Percentiles rank a stretch among this genome's conserved stretches.
phyloP scores from a whole-genome alignment of 208 protist species.

The Crithidia acanthocephali region DNA sequence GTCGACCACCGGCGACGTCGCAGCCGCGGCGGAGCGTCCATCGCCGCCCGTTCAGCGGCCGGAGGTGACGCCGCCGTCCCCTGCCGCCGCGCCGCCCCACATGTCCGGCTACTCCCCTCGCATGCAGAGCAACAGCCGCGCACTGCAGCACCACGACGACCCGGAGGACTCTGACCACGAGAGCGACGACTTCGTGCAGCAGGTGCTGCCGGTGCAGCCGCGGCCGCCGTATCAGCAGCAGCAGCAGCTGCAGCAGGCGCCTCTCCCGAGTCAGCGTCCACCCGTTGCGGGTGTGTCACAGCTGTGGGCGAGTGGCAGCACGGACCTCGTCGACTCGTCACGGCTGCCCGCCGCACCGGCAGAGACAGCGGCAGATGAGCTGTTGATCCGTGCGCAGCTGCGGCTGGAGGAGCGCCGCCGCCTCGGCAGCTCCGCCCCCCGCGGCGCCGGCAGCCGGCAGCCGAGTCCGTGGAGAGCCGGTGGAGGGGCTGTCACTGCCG shows the following conservation, averaged over 20 bases:
- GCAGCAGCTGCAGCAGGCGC: neutral
- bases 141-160: slow-evolving; percentile 2
- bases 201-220: slow-evolving; percentile 25
- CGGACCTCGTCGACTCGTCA: neutral
- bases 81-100: neutral
- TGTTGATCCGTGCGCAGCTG: slow-evolving; percentile 54
- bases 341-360: neutral
- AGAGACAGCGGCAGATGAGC: slow-evolving; percentile 29
- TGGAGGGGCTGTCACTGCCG: neutral
- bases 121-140: too few relatives aligned
- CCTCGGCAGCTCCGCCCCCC: slow-evolving; percentile 1
- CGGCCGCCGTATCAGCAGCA: neutral
- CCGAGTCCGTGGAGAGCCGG: slow-evolving; percentile 15
- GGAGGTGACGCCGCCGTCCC: too few relatives aligned
- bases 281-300: neutral
- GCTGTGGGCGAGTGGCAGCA: slow-evolving; percentile 12
- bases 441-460: slow-evolving; percentile 20
- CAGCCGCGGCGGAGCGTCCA: too few relatives aligned
- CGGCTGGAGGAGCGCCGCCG: slow-evolving; percentile 48
- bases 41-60: too few relatives aligned
- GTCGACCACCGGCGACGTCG: neutral
- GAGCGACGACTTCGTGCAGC: slow-evolving; percentile 36
- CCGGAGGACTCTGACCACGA: slow-evolving; percentile 14
- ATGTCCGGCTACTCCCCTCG: neutral
- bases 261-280: neutral